These are phyloP conservation scores for Phaffomyces opuntiae DNA, from an alignment of 805 yeast genomes.

Conservation along the genomic window DNA sequence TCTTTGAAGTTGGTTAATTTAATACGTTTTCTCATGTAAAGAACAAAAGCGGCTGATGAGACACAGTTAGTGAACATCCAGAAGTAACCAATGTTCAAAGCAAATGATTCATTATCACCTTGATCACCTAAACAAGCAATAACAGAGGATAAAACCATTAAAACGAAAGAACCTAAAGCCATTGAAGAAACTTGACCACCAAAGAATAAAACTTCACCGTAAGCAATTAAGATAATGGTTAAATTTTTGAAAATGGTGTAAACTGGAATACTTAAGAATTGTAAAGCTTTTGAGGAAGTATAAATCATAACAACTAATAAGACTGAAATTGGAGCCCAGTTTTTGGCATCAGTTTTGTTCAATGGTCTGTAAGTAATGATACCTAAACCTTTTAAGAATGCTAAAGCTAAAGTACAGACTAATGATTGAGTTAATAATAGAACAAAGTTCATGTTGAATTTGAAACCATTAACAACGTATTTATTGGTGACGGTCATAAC, in stretches of 20 bases:
- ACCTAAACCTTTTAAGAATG: slow-evolving; percentile 64
- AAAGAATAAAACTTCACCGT: slow-evolving; percentile 97
- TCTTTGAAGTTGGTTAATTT: slow-evolving; percentile 95
- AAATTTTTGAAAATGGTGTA: slow-evolving; percentile 97
- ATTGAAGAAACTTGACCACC: slow-evolving; percentile 86
- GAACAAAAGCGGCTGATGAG: slow-evolving; percentile 87
- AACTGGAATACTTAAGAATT: slow-evolving; percentile 86
- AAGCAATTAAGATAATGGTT: slow-evolving; percentile 93
- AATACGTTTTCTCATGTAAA: slow-evolving; percentile 95
- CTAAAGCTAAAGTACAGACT: slow-evolving; percentile 73
- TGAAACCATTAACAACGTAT: slow-evolving; percentile 70
- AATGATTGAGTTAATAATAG: slow-evolving; percentile 82
- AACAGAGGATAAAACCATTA: slow-evolving; percentile 94
- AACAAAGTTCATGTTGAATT: slow-evolving; percentile 79
- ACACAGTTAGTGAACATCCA: slow-evolving; percentile 97
- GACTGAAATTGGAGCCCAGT: slow-evolving; percentile 92
- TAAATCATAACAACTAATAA: slow-evolving; percentile 90
- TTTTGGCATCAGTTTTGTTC: slow-evolving; percentile 82
- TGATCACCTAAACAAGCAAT: slow-evolving; percentile 90
- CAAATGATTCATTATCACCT: slow-evolving; percentile 27
- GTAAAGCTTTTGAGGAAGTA: slow-evolving; percentile 93
- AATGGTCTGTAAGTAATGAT: slow-evolving; percentile 82
- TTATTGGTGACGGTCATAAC: slow-evolving; percentile 97
- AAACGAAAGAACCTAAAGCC: slow-evolving; percentile 81
- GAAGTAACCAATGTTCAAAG: slow-evolving; percentile 71